A percentile compares a stretch with the other conserved stretches of the same genome.
Conservation (phyloP, 257 asterid species). For the Primulina huaijiensis region DNA sequence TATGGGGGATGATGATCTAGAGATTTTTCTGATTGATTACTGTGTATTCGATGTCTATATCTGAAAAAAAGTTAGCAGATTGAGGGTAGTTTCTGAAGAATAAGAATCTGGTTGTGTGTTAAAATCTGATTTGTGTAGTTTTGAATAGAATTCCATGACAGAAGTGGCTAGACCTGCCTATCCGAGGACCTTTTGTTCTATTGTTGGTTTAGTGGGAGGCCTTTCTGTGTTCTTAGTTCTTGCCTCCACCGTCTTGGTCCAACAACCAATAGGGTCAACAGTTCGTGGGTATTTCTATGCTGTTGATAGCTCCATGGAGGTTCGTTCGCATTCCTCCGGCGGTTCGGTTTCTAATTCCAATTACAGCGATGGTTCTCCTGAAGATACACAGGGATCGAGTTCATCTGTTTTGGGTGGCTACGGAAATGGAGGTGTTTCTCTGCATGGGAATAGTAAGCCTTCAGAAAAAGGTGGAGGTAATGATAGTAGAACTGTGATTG, state of each 20-base stretch:
- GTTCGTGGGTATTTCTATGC: conserved; percentile 52
- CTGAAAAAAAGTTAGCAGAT: conserved; percentile 1
- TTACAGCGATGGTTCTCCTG: conserved; percentile 17
- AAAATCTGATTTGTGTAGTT: conserved; percentile 10
- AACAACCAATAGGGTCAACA: conserved; percentile 55
- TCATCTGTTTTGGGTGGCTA: conserved; percentile 16
- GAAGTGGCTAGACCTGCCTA: conserved; percentile 43
- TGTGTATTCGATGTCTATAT: background rate
- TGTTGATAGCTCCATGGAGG: conserved; percentile 29
- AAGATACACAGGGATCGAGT: conserved; percentile 21
- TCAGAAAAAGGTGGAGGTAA: conserved; percentile 24
- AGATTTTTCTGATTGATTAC: conserved; percentile 7
- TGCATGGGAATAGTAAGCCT: conserved; percentile 21
- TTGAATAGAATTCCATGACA: conserved; percentile 23
- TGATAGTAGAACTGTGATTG: conserved; percentile 26
- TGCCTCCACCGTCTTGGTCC: conserved; percentile 65
- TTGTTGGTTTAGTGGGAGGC: conserved; percentile 58
- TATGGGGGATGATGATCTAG: conserved; percentile 3
- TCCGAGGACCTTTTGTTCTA: conserved; percentile 59
- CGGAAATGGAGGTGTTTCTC: conserved; percentile 28
- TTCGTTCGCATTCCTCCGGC: conserved; percentile 22
- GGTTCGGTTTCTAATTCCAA: conserved; percentile 25
- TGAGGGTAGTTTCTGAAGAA: conserved; percentile 10
- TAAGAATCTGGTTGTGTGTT: background rate
- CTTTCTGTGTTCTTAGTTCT: conserved; percentile 64